phyloP scores from a whole-genome alignment of 768 basidiomycete species.

The Terana coerulea region DNA sequence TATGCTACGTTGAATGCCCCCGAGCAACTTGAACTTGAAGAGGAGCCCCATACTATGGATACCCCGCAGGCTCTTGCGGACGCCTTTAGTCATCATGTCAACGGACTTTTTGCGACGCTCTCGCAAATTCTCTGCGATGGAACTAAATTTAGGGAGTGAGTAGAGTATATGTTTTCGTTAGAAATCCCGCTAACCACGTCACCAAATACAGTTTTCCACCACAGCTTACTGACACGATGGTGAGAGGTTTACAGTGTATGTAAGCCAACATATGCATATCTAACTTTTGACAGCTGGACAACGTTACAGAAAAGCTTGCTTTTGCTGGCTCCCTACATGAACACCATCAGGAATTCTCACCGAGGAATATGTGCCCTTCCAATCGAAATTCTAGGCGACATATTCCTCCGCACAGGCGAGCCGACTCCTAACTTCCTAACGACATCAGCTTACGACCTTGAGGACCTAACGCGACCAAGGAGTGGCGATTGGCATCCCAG shows the following conservation, averaged over 20 bases:
- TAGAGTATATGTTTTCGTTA: neutral
- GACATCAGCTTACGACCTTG: too few species aligned
- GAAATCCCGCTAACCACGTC: neutral
- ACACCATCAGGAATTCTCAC: slow-evolving; percentile 5
- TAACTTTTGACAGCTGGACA: neutral
- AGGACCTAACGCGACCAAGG: too few species aligned
- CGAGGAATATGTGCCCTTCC: neutral
- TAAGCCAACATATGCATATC: neutral
- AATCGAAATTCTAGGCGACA: neutral
- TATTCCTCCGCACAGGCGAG: slow-evolving; percentile 2
- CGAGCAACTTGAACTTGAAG: too few species aligned
- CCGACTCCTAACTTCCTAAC: neutral
- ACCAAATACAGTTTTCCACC: neutral
- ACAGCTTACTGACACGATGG: neutral
- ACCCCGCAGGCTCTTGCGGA: neutral
- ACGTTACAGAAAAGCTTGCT: neutral
- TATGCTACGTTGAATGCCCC: too few species aligned
- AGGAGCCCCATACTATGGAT: too few species aligned
- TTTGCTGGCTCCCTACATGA: slow-evolving; percentile 2
- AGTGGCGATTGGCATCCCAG: slow-evolving; percentile 8
- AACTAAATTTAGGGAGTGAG: slow-evolving; percentile 7
- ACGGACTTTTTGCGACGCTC: neutral
- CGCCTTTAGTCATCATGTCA: neutral
- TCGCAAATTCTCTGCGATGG: slow-evolving; percentile 7
- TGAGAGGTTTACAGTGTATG: neutral